phyloP scores from a whole-genome alignment of 495 filamentous ascomycete genomes.

The Penicillium herquei region DNA sequence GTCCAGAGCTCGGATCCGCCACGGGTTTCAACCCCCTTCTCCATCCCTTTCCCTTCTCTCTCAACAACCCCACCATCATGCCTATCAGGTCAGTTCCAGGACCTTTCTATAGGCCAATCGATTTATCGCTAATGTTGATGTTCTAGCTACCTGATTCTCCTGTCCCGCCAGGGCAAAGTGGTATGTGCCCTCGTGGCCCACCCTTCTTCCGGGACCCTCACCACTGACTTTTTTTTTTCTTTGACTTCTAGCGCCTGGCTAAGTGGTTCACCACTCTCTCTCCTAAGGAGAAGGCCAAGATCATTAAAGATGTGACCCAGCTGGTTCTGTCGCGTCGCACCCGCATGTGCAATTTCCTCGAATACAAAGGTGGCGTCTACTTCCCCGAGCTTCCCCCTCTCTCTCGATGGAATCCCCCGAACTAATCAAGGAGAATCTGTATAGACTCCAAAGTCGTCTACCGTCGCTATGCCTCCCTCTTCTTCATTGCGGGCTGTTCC shows the following conservation, averaged over 20 bases:
- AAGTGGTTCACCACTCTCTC: conserved; percentile 99
- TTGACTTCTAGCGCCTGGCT: conserved; percentile 73
- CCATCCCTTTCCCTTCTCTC: conserved; percentile 17
- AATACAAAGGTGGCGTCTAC: conserved; percentile 80
- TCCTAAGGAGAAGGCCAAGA: conserved; percentile 98
- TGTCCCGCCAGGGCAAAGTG: conserved; percentile 98
- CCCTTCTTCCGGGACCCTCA: conserved; percentile 27
- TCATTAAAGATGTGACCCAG: conserved; percentile 98
- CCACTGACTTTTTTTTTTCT: conserved; percentile 31
- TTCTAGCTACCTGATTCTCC: conserved; percentile 89
- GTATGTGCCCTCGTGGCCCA: conserved; percentile 56
- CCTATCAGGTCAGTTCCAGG: conserved; percentile 55
- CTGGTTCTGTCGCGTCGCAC: conserved; percentile 93
- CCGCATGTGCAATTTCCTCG: conserved; percentile 99
- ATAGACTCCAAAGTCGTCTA: conserved; percentile 97
- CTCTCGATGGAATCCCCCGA: background rate
- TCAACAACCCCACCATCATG: conserved; percentile 33
- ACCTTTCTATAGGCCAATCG: background rate
- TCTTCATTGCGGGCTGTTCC: conserved; percentile 97
- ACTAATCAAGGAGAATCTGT: background rate
- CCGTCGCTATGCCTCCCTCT: conserved; percentile 96
- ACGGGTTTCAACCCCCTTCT: conserved; percentile 19
- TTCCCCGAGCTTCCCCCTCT: conserved; percentile 7
- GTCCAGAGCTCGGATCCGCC: conserved; percentile 33
- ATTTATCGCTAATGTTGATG: background rate